Percentiles rank a stretch among this genome's conserved stretches.
Evolutionary conservation across 169 alveolate genomes (phyloP).

Genomic region (Plasmodium berghei): DNA sequence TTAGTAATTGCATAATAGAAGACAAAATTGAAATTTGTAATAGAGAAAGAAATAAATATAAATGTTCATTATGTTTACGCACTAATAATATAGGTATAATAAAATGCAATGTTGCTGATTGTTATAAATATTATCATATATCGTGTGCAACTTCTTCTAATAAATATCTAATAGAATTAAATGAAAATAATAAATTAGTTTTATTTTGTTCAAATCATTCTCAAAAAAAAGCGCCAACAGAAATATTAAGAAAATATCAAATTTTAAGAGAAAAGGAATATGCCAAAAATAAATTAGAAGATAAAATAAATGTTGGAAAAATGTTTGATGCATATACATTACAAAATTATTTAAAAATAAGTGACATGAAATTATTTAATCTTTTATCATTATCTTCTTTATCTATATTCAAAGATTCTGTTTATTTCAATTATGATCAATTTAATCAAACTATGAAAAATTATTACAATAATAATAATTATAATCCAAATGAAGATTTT

Average conservation of each 20-base stretch:
- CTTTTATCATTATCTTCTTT: slow-evolving; percentile 54
- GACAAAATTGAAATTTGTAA: slow-evolving; percentile 79
- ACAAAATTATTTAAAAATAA: slow-evolving; percentile 59
- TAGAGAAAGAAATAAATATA: slow-evolving; percentile 78
- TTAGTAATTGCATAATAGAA: slow-evolving; percentile 39
- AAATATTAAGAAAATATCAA: slow-evolving; percentile 84
- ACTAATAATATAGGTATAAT: slow-evolving; percentile 79
- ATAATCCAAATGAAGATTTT: slow-evolving; percentile 24
- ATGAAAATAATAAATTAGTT: slow-evolving; percentile 80
- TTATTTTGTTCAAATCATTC: slow-evolving; percentile 85
- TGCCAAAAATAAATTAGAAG: slow-evolving; percentile 77
- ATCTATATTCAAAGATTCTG: slow-evolving; percentile 46
- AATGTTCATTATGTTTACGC: slow-evolving; percentile 79
- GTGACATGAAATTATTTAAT: slow-evolving; percentile 60
- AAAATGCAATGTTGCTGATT: slow-evolving; percentile 82
- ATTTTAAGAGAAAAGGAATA: slow-evolving; percentile 77
- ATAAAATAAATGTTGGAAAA: slow-evolving; percentile 55
- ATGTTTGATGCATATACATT: slow-evolving; percentile 62
- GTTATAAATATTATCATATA: slow-evolving; percentile 85
- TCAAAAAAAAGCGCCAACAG: slow-evolving; percentile 86
- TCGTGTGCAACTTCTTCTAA: slow-evolving; percentile 87
- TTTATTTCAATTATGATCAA: slow-evolving; percentile 50
- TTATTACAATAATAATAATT: slow-evolving; percentile 1
- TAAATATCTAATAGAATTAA: slow-evolving; percentile 81
- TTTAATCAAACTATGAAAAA: slow-evolving; percentile 16